Base-by-base conservation (phyloP, 805 yeast species). In the Starmerella kuoi region DNA sequence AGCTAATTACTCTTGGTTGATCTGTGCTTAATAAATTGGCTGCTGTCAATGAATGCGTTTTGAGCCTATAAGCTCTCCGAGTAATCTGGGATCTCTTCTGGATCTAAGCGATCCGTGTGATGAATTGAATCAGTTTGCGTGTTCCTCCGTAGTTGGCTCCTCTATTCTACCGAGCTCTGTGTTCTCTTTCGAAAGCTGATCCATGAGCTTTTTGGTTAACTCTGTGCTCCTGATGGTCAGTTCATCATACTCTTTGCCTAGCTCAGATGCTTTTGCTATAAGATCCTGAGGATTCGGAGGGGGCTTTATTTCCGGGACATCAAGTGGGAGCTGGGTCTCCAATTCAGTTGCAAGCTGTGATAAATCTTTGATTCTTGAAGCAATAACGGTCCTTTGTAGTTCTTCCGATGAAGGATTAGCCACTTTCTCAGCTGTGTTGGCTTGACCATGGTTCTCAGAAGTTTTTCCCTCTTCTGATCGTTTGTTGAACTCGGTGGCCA, bases 191-290 rank as follows among this genome's bases (percentile, higher is more conserved):
- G 41, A 34, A 5, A 52, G 22, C 21, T 41, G 47, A n/a, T 36
- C 45, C 20, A 46, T 32, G 18, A 47, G 49, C 30, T 28, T 34
- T 28, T 42, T 38, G 11, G 49, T 42, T 3, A 46, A 42, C 31
- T 38, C 46, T 3, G 47, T 37, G 37, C 52, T 51, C 14, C 55
- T 45, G 5, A 37, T 26, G 4, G 53, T 47, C 11, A 47, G 44
- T 37, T 50, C 52, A 41, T 52, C 53, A 31, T 50, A 52, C 22
- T 46, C 48, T 18, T 35, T 41, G 3, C 47, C 51, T 19, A 45
- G 32, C 31, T 38, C 40, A 12, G 43, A 25, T 9, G 50, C 50
- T 24, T 44, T 26, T 14, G 34, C 35, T 4, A 45, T 18, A 9
- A 44, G 37, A 4, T 35, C 21, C 23, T 35, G 35, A 18, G 47